Percentiles rank a stretch among this genome's conserved stretches.
phyloP scores from a whole-genome alignment of 441 rosid genomes.

The Populus tomentosa region DNA sequence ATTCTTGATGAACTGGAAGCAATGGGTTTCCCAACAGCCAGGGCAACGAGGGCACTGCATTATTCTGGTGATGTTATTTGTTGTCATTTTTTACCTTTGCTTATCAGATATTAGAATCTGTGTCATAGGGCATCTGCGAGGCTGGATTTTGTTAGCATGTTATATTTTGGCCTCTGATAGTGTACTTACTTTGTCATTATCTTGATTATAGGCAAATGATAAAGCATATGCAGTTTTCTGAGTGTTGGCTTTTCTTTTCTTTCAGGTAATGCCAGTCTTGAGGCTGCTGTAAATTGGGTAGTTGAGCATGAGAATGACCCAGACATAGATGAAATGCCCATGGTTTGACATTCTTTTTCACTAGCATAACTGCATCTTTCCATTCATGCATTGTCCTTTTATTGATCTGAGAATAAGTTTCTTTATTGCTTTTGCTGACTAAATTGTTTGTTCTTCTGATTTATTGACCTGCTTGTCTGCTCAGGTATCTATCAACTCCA shows the following conservation, averaged over 20 bases:
- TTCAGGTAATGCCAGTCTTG: constrained; percentile 78
- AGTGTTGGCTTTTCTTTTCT: constrained; percentile 9
- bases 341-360: constrained; percentile 41
- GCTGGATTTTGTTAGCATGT: neutral
- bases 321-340: constrained; percentile 83
- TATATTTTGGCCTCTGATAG: neutral
- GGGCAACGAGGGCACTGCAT: constrained; percentile 93
- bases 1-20: constrained; percentile 88
- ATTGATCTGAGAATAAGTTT: neutral
- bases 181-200: neutral
- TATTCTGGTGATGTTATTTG: constrained; percentile 57
- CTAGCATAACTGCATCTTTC: neutral
- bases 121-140: neutral
- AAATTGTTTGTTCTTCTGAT: constrained; percentile 4
- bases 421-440: neutral
- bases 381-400: neutral
- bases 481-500: constrained; percentile 67
- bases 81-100: neutral
- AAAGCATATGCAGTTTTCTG: neutral
- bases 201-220: neutral
- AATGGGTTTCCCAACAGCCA: constrained; percentile 79
- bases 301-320: constrained; percentile 94
- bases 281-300: constrained; percentile 95
- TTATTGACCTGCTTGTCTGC: constrained; percentile 11
- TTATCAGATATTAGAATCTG: neutral